phyloP scores from a whole-genome alignment of 2,329 filamentous ascomycete genomes.

The Phaeosphaeria sp. region DNA sequence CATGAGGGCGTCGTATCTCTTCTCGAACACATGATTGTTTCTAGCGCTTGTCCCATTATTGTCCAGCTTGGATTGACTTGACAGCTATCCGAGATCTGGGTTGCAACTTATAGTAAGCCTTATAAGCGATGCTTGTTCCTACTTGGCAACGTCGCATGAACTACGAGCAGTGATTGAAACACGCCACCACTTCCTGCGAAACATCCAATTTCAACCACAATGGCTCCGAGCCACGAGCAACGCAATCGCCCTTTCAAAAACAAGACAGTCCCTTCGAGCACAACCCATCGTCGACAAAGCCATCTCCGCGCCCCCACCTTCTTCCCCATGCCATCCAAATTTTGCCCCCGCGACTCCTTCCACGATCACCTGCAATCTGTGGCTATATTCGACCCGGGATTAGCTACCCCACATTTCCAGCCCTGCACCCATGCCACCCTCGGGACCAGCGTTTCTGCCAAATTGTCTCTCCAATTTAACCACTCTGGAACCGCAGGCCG shows the following conservation, averaged over 20 bases:
- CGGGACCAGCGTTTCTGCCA: constrained; percentile 13
- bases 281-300: neutral
- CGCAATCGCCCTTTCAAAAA: neutral
- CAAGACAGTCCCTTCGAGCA: neutral
- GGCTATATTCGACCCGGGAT: constrained; percentile 4
- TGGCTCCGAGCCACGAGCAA: neutral
- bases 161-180: neutral
- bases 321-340: neutral
- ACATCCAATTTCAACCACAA: neutral
- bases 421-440: constrained; percentile 2
- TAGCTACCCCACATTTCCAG: constrained; percentile 2
- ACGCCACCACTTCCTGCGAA: neutral
- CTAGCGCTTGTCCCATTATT: neutral
- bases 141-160: neutral
- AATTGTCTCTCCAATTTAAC: constrained; percentile 14
- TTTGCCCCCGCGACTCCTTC: constrained; percentile 1
- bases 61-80: neutral
- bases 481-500: constrained; percentile 13
- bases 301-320: neutral
- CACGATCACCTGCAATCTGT: constrained; percentile 2
- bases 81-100: neutral
- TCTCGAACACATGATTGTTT: neutral
- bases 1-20: no score
- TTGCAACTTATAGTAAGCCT: constrained; percentile 1
- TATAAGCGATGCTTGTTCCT: constrained; percentile 2